Conservation (phyloP, 163 green algal species). For the Chlorella variabilis region DNA sequence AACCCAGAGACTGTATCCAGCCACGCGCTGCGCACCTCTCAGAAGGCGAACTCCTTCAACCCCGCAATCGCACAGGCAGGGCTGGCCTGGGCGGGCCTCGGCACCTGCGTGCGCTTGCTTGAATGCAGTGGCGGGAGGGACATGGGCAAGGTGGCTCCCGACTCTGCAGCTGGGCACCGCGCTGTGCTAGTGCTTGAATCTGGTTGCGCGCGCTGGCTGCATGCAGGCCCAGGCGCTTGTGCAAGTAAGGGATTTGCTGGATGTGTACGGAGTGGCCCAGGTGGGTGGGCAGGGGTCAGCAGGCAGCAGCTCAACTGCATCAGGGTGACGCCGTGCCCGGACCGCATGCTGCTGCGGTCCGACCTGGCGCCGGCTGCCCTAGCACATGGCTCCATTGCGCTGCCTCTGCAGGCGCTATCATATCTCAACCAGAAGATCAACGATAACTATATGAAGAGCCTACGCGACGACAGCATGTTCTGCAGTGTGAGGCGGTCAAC, state of each 20-base stretch:
- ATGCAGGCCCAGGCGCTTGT: conserved; percentile 54
- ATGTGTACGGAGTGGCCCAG: conserved; percentile 53
- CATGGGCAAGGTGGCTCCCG: too few relatives aligned
- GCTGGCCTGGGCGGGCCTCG: too few relatives aligned
- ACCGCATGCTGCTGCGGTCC: too few relatives aligned
- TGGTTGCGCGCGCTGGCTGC: neutral
- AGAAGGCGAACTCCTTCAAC: neutral
- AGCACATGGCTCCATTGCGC: too few relatives aligned
- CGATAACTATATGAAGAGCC: conserved; percentile 29
- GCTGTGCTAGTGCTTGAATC: neutral
- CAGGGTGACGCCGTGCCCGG: too few relatives aligned
- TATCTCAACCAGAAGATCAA: conserved; percentile 35
- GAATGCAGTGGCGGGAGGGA: too few relatives aligned
- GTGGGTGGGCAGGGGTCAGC: too few relatives aligned
- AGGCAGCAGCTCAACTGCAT: neutral
- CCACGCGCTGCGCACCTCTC: conserved; percentile 32
- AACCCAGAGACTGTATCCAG: conserved; percentile 39
- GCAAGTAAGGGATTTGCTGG: conserved; percentile 51
- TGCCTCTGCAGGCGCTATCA: conserved; percentile 27
- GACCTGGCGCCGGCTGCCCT: too few relatives aligned
- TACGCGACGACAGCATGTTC: conserved; percentile 21
- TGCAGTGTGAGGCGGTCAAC: neutral
- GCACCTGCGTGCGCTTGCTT: too few relatives aligned
- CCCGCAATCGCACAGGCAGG: neutral
- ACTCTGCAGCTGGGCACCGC: too few relatives aligned